Base-by-base conservation (phyloP, 768 basidiomycete species). In the Naematelia encephala region DNA sequence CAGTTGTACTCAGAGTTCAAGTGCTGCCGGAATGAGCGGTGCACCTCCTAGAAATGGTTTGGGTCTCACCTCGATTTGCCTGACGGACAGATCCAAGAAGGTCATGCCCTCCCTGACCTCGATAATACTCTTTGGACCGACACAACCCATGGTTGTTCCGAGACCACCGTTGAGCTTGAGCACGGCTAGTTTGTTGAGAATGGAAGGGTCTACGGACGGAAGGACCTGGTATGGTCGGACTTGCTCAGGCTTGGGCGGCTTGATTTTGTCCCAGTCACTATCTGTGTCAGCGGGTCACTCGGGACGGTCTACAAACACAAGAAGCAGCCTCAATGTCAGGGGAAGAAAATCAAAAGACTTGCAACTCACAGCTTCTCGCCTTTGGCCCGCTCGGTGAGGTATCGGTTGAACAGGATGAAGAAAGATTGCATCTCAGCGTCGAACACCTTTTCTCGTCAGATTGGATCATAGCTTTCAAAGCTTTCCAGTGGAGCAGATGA, bases 81-180 rank as follows among this genome's bases (percentile, higher is more conserved):
- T 84, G 47, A 97, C 90, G 56, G 85, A 88, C 63, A 97, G 84
- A 78, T 97, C 93, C 62, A 97, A 85, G 85, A 96, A 97, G 52
- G 78, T 93, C 92, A 94, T 91, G 76, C 91, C 91, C 69, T 96
- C 88, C 80, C 94, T 88, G 80, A 94, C 91, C 74, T 94, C 93
- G 62, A 97, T 88, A 54, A 92, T 89, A 73, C 85, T 87, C 83
- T 94, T 97, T 61, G 81, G 81, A 21, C 91, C 91, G 53, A 80
- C 80, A 73, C 80, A 81, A 44, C 80, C 80, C 80, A 81, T 81
- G 61, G 89, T 91, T 26, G 89, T 91, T 69, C 89, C 90, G 52
- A 91, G 85, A 76, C 90, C 90, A 73, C 92, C 92, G 76, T 96
- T 93, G 72, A 93, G 86, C 81, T 94, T 93, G 80, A 94, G 87